Conservation (phyloP, 371 early-diverging fungal species). For the Chytridium lagenaria region DNA sequence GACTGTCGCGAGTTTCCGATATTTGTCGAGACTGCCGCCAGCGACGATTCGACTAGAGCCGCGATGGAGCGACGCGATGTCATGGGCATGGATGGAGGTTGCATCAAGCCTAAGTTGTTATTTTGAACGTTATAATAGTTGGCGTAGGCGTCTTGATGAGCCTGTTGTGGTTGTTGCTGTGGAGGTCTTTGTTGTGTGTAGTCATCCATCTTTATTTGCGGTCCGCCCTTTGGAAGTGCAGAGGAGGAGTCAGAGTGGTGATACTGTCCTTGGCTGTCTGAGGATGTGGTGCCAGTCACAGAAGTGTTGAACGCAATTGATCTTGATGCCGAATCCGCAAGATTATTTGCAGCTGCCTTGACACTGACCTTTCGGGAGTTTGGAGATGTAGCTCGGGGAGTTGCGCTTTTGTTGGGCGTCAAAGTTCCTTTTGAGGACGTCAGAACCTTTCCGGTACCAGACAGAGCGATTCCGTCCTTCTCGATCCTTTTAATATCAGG, state of each 20-base stretch:
- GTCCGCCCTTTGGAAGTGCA: background rate
- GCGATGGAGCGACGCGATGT: conserved; percentile 19
- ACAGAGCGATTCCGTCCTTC: conserved; percentile 5
- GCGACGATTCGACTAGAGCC: conserved; percentile 8
- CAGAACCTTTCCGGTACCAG: background rate
- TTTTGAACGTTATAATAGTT: background rate
- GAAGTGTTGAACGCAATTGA: background rate
- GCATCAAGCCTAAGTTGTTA: background rate
- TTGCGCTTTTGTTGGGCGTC: background rate
- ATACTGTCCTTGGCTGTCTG: background rate
- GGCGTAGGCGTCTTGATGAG: background rate
- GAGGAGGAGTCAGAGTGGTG: background rate
- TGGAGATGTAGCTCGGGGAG: conserved; percentile 1
- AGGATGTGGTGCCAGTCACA: background rate
- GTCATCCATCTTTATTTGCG: conserved; percentile 4
- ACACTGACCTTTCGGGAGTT: background rate
- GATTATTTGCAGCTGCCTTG: background rate
- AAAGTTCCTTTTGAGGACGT: conserved; percentile 1
- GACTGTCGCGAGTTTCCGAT: conserved; percentile 1
- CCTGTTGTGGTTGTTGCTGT: background rate
- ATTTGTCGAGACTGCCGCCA: background rate
- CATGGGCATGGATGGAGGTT: background rate
- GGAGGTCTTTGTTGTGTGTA: too few relatives aligned
- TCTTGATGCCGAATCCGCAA: conserved; percentile 2
- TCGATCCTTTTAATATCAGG: conserved; percentile 10